These are phyloP conservation scores for Inosperma sp. DNA, from an alignment of 768 basidiomycete genomes.

Conservation along the genomic window DNA sequence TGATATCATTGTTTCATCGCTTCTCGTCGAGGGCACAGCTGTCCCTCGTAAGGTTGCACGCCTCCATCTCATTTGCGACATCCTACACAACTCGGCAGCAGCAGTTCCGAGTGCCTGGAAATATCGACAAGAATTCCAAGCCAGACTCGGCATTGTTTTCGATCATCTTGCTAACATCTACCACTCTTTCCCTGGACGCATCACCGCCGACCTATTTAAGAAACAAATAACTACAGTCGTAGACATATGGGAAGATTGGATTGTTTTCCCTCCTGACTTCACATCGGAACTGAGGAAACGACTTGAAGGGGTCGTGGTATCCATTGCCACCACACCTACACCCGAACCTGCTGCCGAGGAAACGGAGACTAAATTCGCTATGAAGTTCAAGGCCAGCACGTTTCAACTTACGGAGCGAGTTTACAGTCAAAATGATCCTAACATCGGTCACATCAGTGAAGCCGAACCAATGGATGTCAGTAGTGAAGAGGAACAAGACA, in stretches of 20 bases:
- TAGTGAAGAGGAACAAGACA: constrained; percentile 31
- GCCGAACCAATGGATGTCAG: constrained; percentile 37
- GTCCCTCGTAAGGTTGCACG: constrained; percentile 97
- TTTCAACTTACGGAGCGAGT: constrained; percentile 64
- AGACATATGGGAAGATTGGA: constrained; percentile 99
- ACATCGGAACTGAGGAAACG: constrained; percentile 67
- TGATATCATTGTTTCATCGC: constrained; percentile 84
- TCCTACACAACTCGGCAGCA: constrained; percentile 94
- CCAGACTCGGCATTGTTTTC: constrained; percentile 87
- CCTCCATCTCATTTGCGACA: constrained; percentile 93
- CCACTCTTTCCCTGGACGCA: constrained; percentile 91
- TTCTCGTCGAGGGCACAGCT: constrained; percentile 86
- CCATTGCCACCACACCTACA: constrained; percentile 25
- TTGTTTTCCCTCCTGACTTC: constrained; percentile 88
- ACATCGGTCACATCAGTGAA: constrained; percentile 32
- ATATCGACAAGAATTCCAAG: constrained; percentile 92
- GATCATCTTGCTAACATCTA: constrained; percentile 94
- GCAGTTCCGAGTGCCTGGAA: constrained; percentile 96
- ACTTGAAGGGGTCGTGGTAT: constrained; percentile 56
- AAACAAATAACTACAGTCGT: constrained; percentile 84
- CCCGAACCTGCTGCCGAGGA: constrained; percentile 20
- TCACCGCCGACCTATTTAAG: constrained; percentile 95
- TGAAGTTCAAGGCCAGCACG: constrained; percentile 72
- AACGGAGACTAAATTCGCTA: constrained; percentile 34
- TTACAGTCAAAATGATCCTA: constrained; percentile 22